These are phyloP conservation scores for Begonia peltatifolia DNA, from an alignment of 306 rosid species.

Conservation along the genomic window DNA sequence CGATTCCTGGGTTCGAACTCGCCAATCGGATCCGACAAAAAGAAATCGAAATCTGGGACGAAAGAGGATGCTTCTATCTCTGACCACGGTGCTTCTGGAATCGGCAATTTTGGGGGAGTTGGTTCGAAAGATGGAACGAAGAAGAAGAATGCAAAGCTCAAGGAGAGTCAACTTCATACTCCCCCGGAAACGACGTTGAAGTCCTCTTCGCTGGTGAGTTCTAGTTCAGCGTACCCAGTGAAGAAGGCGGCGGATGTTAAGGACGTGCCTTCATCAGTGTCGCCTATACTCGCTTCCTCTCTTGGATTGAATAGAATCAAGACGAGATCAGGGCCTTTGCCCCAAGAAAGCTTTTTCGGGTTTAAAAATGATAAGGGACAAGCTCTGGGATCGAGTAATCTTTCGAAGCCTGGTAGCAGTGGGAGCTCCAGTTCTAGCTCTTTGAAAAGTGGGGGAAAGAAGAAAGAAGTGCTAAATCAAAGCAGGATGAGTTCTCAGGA, in stretches of 20 bases:
- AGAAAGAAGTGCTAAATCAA: constrained; percentile 33
- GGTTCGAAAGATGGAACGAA: constrained; percentile 28
- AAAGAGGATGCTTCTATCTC: constrained; percentile 16
- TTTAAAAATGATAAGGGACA: constrained; percentile 53
- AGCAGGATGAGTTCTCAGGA: constrained; percentile 35
- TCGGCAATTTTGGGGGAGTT: constrained; percentile 1
- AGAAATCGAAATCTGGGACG: constrained; percentile 51
- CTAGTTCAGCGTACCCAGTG: constrained; percentile 12
- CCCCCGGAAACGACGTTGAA: constrained; percentile 18
- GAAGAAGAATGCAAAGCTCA: constrained; percentile 48
- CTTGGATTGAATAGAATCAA: constrained; percentile 77
- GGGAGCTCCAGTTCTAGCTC: constrained; percentile 15
- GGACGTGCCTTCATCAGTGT: constrained; percentile 45
- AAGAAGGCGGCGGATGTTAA: constrained; percentile 32
- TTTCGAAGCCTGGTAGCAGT: constrained; percentile 33
- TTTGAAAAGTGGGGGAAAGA: constrained; percentile 26
- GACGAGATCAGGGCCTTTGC: constrained; percentile 98
- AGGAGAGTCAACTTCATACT: constrained; percentile 20
- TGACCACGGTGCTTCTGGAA: neutral
- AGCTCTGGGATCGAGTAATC: constrained; percentile 46
- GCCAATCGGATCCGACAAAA: constrained; percentile 83
- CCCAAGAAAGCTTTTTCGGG: constrained; percentile 94
- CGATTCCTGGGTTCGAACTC: constrained; percentile 62
- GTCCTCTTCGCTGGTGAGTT: constrained; percentile 2
- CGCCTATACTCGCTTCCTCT: constrained; percentile 91